Percentiles rank a stretch among this genome's conserved stretches.
Conservation (phyloP, 169 alveolate genomes). For the Cryptosporidium parvum region DNA sequence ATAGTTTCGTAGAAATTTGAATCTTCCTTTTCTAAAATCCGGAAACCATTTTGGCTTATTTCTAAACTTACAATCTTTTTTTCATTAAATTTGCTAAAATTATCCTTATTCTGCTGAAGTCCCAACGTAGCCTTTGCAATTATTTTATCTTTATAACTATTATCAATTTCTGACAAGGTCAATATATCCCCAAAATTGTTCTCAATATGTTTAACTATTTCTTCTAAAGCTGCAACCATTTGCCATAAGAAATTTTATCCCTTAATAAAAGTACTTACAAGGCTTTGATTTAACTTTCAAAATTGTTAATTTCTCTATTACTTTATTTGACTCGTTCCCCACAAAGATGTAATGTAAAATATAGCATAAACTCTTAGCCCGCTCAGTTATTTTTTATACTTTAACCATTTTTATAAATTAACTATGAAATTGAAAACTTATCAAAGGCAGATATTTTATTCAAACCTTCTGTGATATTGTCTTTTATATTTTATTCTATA, state of each 20-base stretch:
- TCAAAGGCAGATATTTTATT: no score
- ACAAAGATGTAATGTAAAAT: neutral
- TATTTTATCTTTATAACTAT: neutral
- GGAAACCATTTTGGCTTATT: slow-evolving; percentile 15
- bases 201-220: slow-evolving; percentile 5
- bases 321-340: neutral
- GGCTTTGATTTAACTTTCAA: neutral
- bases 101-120: neutral
- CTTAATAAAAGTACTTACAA: neutral
- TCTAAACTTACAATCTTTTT: slow-evolving; percentile 8
- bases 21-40: neutral
- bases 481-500: neutral
- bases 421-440: neutral
- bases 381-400: neutral
- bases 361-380: neutral
- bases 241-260: neutral
- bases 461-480: neutral
- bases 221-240: slow-evolving; percentile 9
- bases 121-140: neutral
- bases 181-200: slow-evolving; percentile 7
- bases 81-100: neutral
- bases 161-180: slow-evolving; percentile 30
- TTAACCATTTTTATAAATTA: no score
- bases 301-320: neutral
- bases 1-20: slow-evolving; percentile 25